Evolutionary conservation across 2,329 filamentous ascomycete genomes (phyloP).

Genomic region (Berkeleyomyces basicola): DNA sequence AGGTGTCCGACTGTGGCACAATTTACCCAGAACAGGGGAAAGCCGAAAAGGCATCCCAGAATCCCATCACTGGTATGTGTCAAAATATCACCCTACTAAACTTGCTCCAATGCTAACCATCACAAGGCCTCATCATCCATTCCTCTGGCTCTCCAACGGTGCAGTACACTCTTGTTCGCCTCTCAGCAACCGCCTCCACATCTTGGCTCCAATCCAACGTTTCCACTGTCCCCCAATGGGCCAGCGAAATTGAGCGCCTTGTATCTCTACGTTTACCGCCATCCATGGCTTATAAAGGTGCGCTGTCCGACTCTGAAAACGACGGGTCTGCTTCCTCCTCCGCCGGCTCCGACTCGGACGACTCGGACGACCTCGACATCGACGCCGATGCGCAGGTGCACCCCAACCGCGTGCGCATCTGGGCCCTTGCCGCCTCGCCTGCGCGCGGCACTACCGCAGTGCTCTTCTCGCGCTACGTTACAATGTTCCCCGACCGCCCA

Average conservation of each 20-base stretch:
- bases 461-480: constrained; percentile 32
- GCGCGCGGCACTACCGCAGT: constrained; percentile 35
- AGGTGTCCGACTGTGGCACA: constrained; percentile 29
- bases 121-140: constrained; percentile 31
- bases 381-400: constrained; percentile 27
- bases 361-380: constrained; percentile 20
- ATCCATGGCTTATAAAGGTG: constrained; percentile 26
- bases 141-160: constrained; percentile 22
- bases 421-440: constrained; percentile 35
- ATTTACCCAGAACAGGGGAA: constrained; percentile 24
- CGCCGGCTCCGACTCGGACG: constrained; percentile 17
- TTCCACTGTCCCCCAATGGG: constrained; percentile 28
- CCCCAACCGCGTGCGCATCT: constrained; percentile 34
- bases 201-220: constrained; percentile 33
- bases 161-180: constrained; percentile 34
- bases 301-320: constrained; percentile 21
- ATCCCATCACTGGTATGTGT: constrained; percentile 29
- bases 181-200: constrained; percentile 33
- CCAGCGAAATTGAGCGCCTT: constrained; percentile 28
- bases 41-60: constrained; percentile 17
- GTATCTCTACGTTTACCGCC: constrained; percentile 29
- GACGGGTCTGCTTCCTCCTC: constrained; percentile 15
- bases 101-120: background rate
- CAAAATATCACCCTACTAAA: constrained; percentile 16
- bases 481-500: constrained; percentile 30